Base-by-base conservation (phyloP, 257 asterid genomes). In the Solanum neorickii region DNA sequence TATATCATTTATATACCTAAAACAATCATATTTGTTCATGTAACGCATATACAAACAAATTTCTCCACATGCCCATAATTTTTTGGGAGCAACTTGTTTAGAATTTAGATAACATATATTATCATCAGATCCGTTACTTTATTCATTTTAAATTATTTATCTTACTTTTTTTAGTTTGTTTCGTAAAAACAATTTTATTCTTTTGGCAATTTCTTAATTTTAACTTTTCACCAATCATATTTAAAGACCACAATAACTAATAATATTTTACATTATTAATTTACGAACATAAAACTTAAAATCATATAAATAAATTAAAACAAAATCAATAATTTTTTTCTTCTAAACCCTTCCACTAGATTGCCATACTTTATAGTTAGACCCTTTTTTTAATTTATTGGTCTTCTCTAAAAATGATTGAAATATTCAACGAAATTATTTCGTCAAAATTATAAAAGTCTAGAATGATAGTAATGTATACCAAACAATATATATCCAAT, bases 381-480 rank as follows among this genome's bases (percentile, higher is more conserved):
- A 37, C 7, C 39, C 7, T 37, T 37, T 37, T 3, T 52, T 16
- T 31, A 0, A 20, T 56, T 56, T 4, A 25, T 42, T 76, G 37
- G 21, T 37, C 16, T 27, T 68, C 2, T 14, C 2, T 42, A 0
- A n/a, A n/a, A 78, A 78, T 78, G 9, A 27, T 78, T 27, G 84
- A 9, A 46, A 44, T 78, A 15, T 78, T 80, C 68, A 46, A 80
- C 11, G 0, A 29, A 80, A 9, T 5, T 21, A 9, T 47, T 47
- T 27, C 27, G 68, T 49, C 69, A 80, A 80, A 47, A 29, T 47
- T 44, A 78, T 46, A 78, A 23, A 42, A 84, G 88, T 87, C 85
- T 41, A 66, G 56, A 14, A 29, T 72, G 90, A 87, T 56, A 72
- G 68, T 72, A 87, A 87, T 74, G 82, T 70, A 72, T 80, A 85